Evolutionary conservation across 768 basidiomycete genomes (phyloP), one percentile per base, ranked within the genome.

Genomic region (Lepiota venenata): DNA sequence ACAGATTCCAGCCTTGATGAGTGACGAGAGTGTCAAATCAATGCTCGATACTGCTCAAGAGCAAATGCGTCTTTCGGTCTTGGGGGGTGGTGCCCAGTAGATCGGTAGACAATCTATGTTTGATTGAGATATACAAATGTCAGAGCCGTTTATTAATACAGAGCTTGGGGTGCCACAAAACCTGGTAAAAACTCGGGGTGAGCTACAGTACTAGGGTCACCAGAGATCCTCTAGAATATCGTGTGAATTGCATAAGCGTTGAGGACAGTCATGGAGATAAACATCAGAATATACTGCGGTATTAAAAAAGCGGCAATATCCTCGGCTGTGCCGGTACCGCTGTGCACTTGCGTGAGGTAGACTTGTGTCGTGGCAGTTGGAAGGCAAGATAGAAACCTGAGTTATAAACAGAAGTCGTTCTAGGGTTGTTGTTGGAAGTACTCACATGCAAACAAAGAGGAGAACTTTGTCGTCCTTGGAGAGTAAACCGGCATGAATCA

Each of bases 401-500:
- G 76, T 76, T 7, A 83, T 83, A 4, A 2, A 21, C 41, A 11
- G 52, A 22, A 15, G 5, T 36, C 40, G 15, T n/a, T 37, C 15
- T 48, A 22, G 25, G n/a, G 5, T 22, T 35, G 16, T n/a, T 18
- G 25, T 25, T 46, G 58, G 50, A 5, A 44, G 42, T 40, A 71
- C 85, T 63, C 52, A 86, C 85, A 88, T 82, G 79, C 83, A 83
- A 14, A 87, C 79, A 50, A 88, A 85, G 56, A 76, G 74, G 16
- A 88, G 62, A 0, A 88, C 82, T 35, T 80, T 80, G 58, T 88
- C 78, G 0, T 80, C 71, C 50, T 61, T 60, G 4, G 74, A 59
- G 16, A 87, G 77, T 6, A 87, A 40, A 1, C 79, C 79, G 0
- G 58, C 65, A 2, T 61, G 65, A 14, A 76, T 76, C n/a, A 88